Conservation (phyloP, 2,329 filamentous ascomycete species). For the Penicillium sp. region DNA sequence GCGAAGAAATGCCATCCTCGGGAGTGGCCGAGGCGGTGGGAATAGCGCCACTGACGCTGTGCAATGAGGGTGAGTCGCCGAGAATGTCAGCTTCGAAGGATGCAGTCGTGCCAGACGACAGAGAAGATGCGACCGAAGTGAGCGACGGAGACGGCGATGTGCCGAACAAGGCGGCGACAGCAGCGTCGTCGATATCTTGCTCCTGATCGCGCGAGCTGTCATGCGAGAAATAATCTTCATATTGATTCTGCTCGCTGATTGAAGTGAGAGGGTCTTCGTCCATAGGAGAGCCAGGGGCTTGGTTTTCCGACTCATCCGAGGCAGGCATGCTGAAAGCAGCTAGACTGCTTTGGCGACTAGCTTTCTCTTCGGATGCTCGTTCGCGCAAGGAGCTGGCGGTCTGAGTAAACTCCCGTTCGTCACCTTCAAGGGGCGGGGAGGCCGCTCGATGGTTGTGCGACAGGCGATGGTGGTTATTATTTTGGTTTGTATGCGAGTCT, state of each 20-base stretch:
- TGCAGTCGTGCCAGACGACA: constrained; percentile 40
- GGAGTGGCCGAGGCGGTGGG: neutral
- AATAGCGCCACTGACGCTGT: constrained; percentile 9
- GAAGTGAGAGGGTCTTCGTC: constrained; percentile 29
- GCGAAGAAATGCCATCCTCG: constrained; percentile 22
- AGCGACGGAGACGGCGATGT: constrained; percentile 42
- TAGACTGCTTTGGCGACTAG: constrained; percentile 33
- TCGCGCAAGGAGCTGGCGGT: constrained; percentile 79
- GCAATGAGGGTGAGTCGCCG: constrained; percentile 17
- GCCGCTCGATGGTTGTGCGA: constrained; percentile 66
- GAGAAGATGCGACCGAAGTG: constrained; percentile 37
- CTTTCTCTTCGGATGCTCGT: constrained; percentile 43
- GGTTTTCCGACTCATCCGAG: constrained; percentile 22
- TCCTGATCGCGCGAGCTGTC: constrained; percentile 23
- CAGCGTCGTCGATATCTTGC: constrained; percentile 31
- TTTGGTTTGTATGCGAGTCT: constrained; percentile 6
- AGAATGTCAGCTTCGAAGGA: constrained; percentile 29
- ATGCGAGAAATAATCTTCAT: constrained; percentile 34
- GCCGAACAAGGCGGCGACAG: constrained; percentile 34
- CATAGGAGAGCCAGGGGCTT: constrained; percentile 27
- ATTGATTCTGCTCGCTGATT: constrained; percentile 26
- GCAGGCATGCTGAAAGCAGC: constrained; percentile 21
- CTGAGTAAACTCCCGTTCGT: constrained; percentile 95
- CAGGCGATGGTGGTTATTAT: constrained; percentile 45
- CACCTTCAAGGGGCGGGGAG: constrained; percentile 84